These are phyloP conservation scores for Metschnikowia koreensis DNA, from an alignment of 805 yeast genomes.

Conservation along the genomic window DNA sequence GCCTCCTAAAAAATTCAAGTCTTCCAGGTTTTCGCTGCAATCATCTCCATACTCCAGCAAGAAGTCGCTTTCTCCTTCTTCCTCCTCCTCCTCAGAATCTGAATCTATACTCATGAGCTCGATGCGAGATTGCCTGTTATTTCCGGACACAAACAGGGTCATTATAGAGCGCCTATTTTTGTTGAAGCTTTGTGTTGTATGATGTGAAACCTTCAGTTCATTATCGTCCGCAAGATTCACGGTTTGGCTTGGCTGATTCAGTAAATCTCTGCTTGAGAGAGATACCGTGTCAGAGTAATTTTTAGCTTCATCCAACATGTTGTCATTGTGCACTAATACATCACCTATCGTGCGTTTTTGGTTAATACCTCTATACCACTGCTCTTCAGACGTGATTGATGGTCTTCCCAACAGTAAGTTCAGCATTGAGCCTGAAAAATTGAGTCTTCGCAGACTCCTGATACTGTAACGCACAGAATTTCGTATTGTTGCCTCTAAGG, in stretches of 20 bases:
- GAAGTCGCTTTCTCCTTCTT: constrained; percentile 10
- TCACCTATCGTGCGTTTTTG: constrained; percentile 58
- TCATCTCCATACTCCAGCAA: constrained; percentile 32
- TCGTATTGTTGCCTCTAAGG: constrained; percentile 74
- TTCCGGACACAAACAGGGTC: constrained; percentile 19
- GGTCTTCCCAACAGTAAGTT: constrained; percentile 18
- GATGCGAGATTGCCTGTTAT: constrained; percentile 44
- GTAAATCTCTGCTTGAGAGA: constrained; percentile 27
- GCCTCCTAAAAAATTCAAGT: constrained; percentile 25
- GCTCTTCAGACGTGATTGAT: constrained; percentile 19
- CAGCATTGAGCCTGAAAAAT: constrained; percentile 18
- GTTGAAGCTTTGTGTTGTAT: constrained; percentile 4
- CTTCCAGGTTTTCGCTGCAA: constrained; percentile 26
- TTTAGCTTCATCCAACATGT: constrained; percentile 52
- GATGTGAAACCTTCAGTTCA: constrained; percentile 8
- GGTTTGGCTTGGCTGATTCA: constrained; percentile 11
- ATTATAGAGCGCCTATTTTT: constrained; percentile 16
- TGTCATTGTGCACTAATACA: constrained; percentile 53
- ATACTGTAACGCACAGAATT: constrained; percentile 81
- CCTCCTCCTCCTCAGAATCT: constrained; percentile 14
- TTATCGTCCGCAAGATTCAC: constrained; percentile 6
- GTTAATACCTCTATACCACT: constrained; percentile 6
- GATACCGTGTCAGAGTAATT: constrained; percentile 26
- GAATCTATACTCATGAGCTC: constrained; percentile 28
- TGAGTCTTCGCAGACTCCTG: constrained; percentile 48